A percentile compares a stretch with the other conserved stretches of the same genome.
phyloP scores from a whole-genome alignment of 257 asterid species.

The Penstemon davidsonii region DNA sequence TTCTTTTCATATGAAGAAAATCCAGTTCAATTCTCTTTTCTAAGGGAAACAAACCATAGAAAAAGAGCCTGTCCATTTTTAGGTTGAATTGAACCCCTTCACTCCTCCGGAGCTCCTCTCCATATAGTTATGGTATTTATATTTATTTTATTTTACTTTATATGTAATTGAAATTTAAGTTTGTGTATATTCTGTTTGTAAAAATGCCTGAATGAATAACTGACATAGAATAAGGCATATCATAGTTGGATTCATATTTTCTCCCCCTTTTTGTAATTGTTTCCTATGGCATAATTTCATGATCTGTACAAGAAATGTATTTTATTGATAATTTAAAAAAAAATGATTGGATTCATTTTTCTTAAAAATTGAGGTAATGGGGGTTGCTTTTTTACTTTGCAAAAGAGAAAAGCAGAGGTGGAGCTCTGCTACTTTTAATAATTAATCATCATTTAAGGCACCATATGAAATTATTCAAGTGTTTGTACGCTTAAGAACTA shows the following conservation, averaged over 20 bases:
- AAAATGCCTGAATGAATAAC: no score
- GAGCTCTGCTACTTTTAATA: conserved; percentile 26
- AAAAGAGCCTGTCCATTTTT: conserved; percentile 33
- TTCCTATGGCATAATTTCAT: no score
- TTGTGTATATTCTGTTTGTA: no score
- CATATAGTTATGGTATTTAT: background rate
- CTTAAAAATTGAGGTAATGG: background rate
- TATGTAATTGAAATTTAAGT: no score
- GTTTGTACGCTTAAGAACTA: no score
- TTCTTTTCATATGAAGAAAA: conserved; percentile 6
- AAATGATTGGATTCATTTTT: conserved; percentile 18
- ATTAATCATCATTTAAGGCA: conserved; percentile 20
- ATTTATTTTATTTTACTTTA: no score
- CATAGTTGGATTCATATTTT: no score
- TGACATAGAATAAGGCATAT: no score
- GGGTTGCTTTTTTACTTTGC: conserved; percentile 20
- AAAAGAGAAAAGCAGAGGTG: background rate
- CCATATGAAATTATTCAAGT: no score
- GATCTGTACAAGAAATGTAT: no score
- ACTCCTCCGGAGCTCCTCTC: conserved; percentile 29
- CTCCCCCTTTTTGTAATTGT: no score
- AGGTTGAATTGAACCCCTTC: conserved; percentile 28
- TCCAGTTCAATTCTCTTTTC: conserved; percentile 2
- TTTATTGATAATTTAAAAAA: background rate
- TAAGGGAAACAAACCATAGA: conserved; percentile 28